Evolutionary conservation across 106 monocot genomes (phyloP).

Genomic region (Apostasia ramifera): DNA sequence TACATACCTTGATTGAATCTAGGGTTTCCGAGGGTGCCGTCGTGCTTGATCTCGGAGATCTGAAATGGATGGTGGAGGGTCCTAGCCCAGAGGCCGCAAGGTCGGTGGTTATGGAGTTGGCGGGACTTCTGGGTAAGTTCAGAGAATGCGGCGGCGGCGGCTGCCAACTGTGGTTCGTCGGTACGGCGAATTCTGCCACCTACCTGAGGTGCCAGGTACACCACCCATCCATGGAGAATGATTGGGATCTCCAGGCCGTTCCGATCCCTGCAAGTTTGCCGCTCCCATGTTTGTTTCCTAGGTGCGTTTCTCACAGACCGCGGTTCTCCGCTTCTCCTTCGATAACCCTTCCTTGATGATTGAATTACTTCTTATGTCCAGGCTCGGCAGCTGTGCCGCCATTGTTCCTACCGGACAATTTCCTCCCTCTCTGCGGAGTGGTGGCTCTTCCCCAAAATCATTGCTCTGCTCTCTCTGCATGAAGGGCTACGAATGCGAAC

Average conservation of each 20-base stretch:
- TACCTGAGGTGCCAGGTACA: slow-evolving; percentile 84
- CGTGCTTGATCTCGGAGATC: slow-evolving; percentile 63
- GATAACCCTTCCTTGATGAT: too few species aligned
- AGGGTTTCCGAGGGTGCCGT: slow-evolving; percentile 16
- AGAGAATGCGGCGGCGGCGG: not conserved
- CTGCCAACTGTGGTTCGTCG: slow-evolving; percentile 45
- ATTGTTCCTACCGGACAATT: not conserved
- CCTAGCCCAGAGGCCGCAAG: slow-evolving; percentile 2
- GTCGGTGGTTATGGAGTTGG: slow-evolving; percentile 52
- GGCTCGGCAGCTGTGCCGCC: not conserved
- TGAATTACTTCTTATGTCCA: not conserved
- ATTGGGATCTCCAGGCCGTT: slow-evolving; percentile 79
- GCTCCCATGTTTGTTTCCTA: slow-evolving; percentile 22
- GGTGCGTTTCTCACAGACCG: slow-evolving; percentile 10
- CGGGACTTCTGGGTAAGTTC: slow-evolving; percentile 26
- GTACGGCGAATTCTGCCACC: slow-evolving; percentile 67
- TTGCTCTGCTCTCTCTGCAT: slow-evolving; percentile 38
- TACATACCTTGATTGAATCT: slow-evolving; percentile 8
- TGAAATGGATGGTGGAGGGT: slow-evolving; percentile 69
- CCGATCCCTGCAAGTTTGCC: slow-evolving; percentile 44
- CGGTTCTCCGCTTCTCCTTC: not conserved
- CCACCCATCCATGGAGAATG: slow-evolving; percentile 59
- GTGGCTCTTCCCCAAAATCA: not conserved
- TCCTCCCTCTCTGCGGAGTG: not conserved
- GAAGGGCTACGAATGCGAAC: slow-evolving; percentile 45